Conservation (phyloP, 192 early-diverging fungal species). For the Coemansia biformis region DNA sequence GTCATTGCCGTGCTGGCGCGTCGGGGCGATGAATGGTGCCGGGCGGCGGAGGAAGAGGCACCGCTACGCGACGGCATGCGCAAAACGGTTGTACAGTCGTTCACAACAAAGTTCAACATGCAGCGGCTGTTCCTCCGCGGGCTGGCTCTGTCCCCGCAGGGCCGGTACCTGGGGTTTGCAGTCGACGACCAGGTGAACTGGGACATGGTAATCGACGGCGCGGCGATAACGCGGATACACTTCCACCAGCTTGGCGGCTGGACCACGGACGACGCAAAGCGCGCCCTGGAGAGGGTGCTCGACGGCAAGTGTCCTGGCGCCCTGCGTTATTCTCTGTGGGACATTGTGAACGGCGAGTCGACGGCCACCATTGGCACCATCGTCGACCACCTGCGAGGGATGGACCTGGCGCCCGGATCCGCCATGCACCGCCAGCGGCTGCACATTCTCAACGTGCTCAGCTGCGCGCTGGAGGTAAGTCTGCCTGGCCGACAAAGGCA, state of each 20-base stretch:
- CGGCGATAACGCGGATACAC: conserved; percentile 30
- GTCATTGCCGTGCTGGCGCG: conserved; percentile 17
- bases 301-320: conserved; percentile 14
- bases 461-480: conserved; percentile 28
- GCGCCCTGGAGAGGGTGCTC: conserved; percentile 8
- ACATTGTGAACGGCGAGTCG: conserved; percentile 18
- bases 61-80: conserved; percentile 21
- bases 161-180: conserved; percentile 29
- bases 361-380: neutral
- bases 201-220: conserved; percentile 20
- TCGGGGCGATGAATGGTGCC: conserved; percentile 6
- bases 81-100: conserved; percentile 30
- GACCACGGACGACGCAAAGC: conserved; percentile 8
- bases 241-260: conserved; percentile 32
- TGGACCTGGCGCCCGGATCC: conserved; percentile 6
- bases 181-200: conserved; percentile 41
- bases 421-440: conserved; percentile 13
- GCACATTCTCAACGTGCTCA: conserved; percentile 24
- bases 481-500: neutral
- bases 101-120: conserved; percentile 48
- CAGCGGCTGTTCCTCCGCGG: conserved; percentile 26
- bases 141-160: conserved; percentile 24
- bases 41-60: conserved; percentile 14
- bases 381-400: conserved; percentile 10
- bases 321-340: conserved; percentile 30